Evolutionary conservation across 192 early-diverging fungal genomes (phyloP), one percentile per base, ranked within the genome.

Genomic region (Backusella liffmaniae): DNA sequence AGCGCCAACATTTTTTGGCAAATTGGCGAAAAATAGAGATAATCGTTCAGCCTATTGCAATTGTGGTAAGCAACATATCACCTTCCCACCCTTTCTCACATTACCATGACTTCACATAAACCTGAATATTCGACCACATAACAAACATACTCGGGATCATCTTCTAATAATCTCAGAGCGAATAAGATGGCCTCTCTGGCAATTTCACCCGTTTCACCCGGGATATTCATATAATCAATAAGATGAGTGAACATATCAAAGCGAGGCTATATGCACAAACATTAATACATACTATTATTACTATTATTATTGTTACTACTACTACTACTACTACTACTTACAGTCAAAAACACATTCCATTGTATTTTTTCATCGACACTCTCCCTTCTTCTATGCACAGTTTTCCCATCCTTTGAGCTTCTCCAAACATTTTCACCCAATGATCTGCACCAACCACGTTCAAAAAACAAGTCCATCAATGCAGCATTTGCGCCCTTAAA

Each of bases 111-210:
- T 74, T 83, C 82, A 67, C 82, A 83, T 44, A 83, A 68, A 12
- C 77, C 77, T 70, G 82, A 83, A 51, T 83, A 83, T 67, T 83
- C 82, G 12, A 83, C 72, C 1, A 83, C 78, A 72, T 83, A 83
- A 29, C 77, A 79, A 9, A 79, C 77, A 71, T 79, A 83, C 72
- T 83, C 82, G 5, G 82, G 82, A 39, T 83, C 82, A 4, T 75
- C 78, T 12, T 79, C 74, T 75, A 83, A 56, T 56, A 83, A 36
- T 18, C 78, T 37, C 26, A 83, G 67, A 10, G 82, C 82, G 76
- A 83, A 79, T 10, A 83, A 70, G n/a, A 83, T 79, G 4, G 82
- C 77, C 56, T 83, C 82, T 29, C 82, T 53, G n/a, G 82, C 82
- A 67, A 79, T 83, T 34, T 83, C 78, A 66, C 82, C 78, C 0